These are phyloP conservation scores for Fibroporia radiculosa DNA, from an alignment of 768 basidiomycete genomes.

Conservation along the genomic window DNA sequence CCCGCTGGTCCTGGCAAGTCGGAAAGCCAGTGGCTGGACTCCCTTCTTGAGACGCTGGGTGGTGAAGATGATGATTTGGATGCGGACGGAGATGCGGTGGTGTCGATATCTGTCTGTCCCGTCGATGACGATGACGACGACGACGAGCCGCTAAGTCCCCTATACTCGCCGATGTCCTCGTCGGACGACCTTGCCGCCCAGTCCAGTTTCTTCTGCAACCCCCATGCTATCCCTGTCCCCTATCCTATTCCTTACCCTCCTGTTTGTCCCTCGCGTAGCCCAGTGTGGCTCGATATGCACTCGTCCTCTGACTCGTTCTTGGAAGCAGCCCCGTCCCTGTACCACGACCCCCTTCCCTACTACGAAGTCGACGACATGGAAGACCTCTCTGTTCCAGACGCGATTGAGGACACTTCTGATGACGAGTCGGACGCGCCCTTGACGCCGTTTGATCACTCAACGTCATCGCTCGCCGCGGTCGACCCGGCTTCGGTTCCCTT, in stretches of 20 bases:
- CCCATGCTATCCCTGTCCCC: slow-evolving; percentile 37
- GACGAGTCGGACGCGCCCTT: slow-evolving; percentile 72
- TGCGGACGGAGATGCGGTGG: slow-evolving; percentile 1
- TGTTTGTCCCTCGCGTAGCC: slow-evolving; percentile 50
- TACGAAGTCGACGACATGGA: slow-evolving; percentile 57
- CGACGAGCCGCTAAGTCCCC: slow-evolving; percentile 46
- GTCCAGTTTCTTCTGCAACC: slow-evolving; percentile 34
- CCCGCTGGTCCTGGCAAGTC: slow-evolving; percentile 36
- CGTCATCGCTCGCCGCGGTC: slow-evolving; percentile 43
- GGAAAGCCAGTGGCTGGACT: slow-evolving; percentile 79
- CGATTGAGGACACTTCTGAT: slow-evolving; percentile 79
- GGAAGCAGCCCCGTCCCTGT: slow-evolving; percentile 21
- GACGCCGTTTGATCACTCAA: slow-evolving; percentile 56
- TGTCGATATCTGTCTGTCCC: slow-evolving; percentile 34
- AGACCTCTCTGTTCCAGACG: slow-evolving; percentile 66
- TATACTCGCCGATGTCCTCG: slow-evolving; percentile 65
- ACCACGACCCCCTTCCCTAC: slow-evolving; percentile 57
- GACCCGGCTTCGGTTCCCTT: slow-evolving; percentile 46
- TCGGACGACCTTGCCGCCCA: slow-evolving; percentile 65
- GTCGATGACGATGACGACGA: slow-evolving; percentile 65
- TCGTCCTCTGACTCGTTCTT: slow-evolving; percentile 34
- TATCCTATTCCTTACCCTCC: slow-evolving; percentile 66
- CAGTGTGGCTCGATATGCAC: slow-evolving; percentile 38
- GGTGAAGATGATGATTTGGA: slow-evolving; percentile 56
- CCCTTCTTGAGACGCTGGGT: slow-evolving; percentile 64